Percentiles rank a stretch among this genome's conserved stretches.
Evolutionary conservation across 768 basidiomycete species (phyloP).

Genomic region (Calocybe cyanea): DNA sequence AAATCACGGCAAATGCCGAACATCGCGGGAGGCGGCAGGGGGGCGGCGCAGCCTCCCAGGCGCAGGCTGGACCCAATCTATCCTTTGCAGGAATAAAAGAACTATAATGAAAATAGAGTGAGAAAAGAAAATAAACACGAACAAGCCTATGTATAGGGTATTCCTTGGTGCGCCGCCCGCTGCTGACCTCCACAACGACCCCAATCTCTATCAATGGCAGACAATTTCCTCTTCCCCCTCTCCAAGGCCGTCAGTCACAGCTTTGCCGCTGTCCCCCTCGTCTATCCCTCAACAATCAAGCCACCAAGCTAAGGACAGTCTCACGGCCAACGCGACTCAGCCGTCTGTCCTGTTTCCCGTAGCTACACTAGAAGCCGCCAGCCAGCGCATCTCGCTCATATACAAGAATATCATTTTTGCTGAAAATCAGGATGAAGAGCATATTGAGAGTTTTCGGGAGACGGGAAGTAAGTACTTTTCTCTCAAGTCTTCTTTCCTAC

Average conservation of each 20-base stretch:
- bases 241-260: too few species aligned
- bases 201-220: slow-evolving; percentile 40
- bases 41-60: too few species aligned
- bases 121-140: too few species aligned
- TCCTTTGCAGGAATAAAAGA: too few species aligned
- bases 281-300: too few species aligned
- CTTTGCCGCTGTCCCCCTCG: too few species aligned
- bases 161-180: slow-evolving; percentile 50
- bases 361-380: slow-evolving; percentile 62
- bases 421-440: slow-evolving; percentile 35
- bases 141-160: slow-evolving; percentile 37
- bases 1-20: too few species aligned
- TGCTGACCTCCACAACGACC: slow-evolving; percentile 31
- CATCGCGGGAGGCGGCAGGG: too few species aligned
- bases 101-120: too few species aligned
- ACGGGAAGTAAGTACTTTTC: slow-evolving; percentile 3
- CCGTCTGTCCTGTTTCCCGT: slow-evolving; percentile 37
- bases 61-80: too few species aligned
- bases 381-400: slow-evolving; percentile 61
- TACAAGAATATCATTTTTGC: slow-evolving; percentile 74
- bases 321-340: slow-evolving; percentile 12
- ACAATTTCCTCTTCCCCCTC: slow-evolving; percentile 30
- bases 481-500: background rate
- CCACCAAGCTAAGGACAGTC: background rate
- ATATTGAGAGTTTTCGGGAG: slow-evolving; percentile 16